Evolutionary conservation across 192 early-diverging fungal species (phyloP).

Genomic region (Phlyctochytrium planicorne): DNA sequence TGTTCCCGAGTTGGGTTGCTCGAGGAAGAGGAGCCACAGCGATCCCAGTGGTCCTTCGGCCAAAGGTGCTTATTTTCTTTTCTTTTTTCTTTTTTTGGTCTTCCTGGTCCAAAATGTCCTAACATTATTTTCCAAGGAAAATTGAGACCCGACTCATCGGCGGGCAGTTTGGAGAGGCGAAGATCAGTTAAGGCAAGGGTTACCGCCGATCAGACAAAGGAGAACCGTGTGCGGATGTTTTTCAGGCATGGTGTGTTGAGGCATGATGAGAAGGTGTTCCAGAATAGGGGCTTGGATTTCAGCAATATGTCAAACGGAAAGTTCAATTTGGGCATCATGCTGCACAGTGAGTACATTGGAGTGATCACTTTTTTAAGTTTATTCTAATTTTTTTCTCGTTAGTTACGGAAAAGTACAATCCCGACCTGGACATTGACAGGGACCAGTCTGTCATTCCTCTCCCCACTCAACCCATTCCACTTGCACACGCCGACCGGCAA

Average conservation of each 20-base stretch:
- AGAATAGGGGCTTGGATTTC: conserved; percentile 19
- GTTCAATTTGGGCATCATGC: conserved; percentile 24
- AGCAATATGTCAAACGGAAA: not conserved
- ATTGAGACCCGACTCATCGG: too few relatives aligned
- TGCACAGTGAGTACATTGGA: conserved; percentile 6
- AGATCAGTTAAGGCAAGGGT: too few relatives aligned
- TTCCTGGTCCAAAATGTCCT: too few relatives aligned
- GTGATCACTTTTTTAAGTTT: not conserved
- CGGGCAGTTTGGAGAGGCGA: too few relatives aligned
- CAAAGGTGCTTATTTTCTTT: too few relatives aligned
- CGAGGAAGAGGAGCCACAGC: too few relatives aligned
- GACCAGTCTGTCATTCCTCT: conserved; percentile 8
- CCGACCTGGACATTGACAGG: conserved; percentile 20
- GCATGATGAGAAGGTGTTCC: conserved; percentile 12
- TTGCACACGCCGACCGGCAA: too few relatives aligned
- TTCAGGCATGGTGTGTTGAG: conserved; percentile 14
- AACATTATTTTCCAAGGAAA: too few relatives aligned
- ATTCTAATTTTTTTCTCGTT: not conserved
- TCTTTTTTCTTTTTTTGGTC: too few relatives aligned
- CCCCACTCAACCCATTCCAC: not conserved
- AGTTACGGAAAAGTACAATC: conserved; percentile 19
- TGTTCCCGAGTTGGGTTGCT: too few relatives aligned
- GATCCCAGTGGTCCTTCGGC: too few relatives aligned
- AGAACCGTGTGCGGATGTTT: conserved; percentile 13
- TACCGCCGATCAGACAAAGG: too few relatives aligned